Evolutionary conservation across 352 stramenopile species (phyloP).

Genomic region (Phytopythium oedochilum): DNA sequence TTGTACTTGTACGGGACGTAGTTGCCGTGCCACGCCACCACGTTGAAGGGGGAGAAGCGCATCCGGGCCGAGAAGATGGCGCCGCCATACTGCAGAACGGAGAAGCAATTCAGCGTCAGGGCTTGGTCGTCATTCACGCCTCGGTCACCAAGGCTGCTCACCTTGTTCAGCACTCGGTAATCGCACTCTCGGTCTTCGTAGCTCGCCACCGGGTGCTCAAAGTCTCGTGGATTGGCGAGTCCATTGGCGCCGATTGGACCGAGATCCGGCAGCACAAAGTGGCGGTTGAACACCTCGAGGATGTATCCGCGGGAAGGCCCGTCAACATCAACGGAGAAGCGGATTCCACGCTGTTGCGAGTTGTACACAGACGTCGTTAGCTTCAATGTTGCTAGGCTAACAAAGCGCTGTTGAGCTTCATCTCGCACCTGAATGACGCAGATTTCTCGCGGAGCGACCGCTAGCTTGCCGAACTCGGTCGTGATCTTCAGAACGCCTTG

Average conservation of each 20-base stretch:
- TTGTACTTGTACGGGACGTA: constrained; percentile 98
- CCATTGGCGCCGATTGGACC: constrained; percentile 96
- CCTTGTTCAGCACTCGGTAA: constrained; percentile 73
- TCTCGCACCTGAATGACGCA: constrained; percentile 88
- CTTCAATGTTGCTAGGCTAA: not conserved
- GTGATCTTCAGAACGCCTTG: constrained; percentile 86
- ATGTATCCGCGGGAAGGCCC: constrained; percentile 91
- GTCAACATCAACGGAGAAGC: constrained; percentile 90
- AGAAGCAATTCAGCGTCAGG: not conserved
- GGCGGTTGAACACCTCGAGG: constrained; percentile 93
- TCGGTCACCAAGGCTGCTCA: constrained; percentile 3
- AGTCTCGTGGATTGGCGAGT: constrained; percentile 95
- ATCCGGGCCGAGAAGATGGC: constrained; percentile 85
- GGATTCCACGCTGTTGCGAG: constrained; percentile 89
- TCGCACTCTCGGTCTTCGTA: constrained; percentile 87
- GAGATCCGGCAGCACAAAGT: constrained; percentile 94
- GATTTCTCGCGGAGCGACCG: constrained; percentile 88
- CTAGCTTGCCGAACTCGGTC: constrained; percentile 92
- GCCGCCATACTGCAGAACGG: constrained; percentile 34
- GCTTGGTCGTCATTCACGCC: too few relatives aligned
- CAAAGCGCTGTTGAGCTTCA: not conserved
- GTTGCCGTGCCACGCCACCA: constrained; percentile 98
- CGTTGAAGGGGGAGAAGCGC: constrained; percentile 93
- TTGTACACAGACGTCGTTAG: not conserved
- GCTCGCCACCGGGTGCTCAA: constrained; percentile 87